Evolutionary conservation across 208 protist species (phyloP).

Genomic region (Acanthamoeba lenticulata): DNA sequence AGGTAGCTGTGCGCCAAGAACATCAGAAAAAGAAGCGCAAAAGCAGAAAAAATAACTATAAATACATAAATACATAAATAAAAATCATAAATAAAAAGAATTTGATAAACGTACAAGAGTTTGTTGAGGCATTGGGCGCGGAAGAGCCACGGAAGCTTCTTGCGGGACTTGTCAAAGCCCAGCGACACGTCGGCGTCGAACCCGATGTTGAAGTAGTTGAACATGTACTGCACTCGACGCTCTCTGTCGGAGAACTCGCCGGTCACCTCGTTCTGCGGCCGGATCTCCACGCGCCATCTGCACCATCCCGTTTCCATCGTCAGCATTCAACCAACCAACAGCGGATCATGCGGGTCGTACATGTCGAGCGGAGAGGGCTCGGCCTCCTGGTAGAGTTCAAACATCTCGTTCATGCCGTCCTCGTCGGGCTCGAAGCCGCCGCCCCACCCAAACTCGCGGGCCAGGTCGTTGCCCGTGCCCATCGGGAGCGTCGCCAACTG

Average conservation of each 20-base stretch:
- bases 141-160: conserved; percentile 43
- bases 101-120: not conserved
- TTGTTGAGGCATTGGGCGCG: conserved; percentile 25
- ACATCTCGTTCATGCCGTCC: conserved; percentile 69
- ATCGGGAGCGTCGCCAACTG: conserved; percentile 65
- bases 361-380: conserved; percentile 28
- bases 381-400: conserved; percentile 67
- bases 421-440: conserved; percentile 74
- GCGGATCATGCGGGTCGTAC: not conserved
- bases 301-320: not conserved
- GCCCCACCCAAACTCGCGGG: conserved; percentile 87
- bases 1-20: not conserved
- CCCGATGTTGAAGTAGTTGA: conserved; percentile 58
- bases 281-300: conserved; percentile 57
- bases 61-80: not conserved
- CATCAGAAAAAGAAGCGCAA: no score
- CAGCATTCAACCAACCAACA: no score
- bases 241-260: not conserved
- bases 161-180: not conserved
- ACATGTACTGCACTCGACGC: not conserved
- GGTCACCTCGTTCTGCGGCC: not conserved
- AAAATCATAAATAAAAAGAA: not conserved
- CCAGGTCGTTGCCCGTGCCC: conserved; percentile 90
- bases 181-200: conserved; percentile 1
- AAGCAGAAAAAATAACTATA: no score